Evolutionary conservation across 2,329 filamentous ascomycete genomes (phyloP).

Genomic region (Moelleriella libera): DNA sequence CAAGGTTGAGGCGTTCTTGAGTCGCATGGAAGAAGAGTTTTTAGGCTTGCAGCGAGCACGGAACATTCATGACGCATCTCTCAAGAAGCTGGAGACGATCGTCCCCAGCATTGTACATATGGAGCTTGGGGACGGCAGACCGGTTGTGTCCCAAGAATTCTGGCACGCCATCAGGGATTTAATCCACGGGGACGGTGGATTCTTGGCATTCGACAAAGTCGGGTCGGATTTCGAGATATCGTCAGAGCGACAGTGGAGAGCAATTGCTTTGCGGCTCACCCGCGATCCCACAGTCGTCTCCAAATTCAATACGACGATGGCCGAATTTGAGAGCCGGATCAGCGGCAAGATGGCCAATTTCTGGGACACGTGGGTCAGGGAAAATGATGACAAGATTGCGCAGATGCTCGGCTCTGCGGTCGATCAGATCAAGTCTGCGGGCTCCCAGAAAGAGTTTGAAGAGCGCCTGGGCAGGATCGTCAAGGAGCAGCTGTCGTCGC

Average conservation of each 20-base stretch:
- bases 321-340: conserved; percentile 12
- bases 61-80: conserved; percentile 20
- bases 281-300: conserved; percentile 16
- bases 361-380: conserved; percentile 38
- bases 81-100: conserved; percentile 29
- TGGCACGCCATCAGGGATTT: conserved; percentile 50
- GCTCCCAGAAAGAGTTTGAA: conserved; percentile 19
- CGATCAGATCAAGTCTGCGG: conserved; percentile 19
- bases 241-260: conserved; percentile 31
- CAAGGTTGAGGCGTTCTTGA: conserved; percentile 10
- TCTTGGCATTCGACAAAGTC: conserved; percentile 30
- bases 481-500: conserved; percentile 19
- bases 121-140: conserved; percentile 34
- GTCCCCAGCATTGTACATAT: conserved; percentile 46
- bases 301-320: conserved; percentile 12
- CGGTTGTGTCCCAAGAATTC: conserved; percentile 44
- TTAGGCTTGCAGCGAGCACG: conserved; percentile 13
- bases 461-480: conserved; percentile 20
- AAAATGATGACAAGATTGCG: conserved; percentile 28
- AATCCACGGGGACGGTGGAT: conserved; percentile 31
- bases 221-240: conserved; percentile 22
- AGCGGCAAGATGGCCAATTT: conserved; percentile 19
- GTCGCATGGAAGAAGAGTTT: conserved; percentile 15
- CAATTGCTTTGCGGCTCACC: conserved; percentile 26
- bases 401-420: conserved; percentile 15